phyloP scores from a whole-genome alignment of 768 basidiomycete species.

The Mycena alexandri region DNA sequence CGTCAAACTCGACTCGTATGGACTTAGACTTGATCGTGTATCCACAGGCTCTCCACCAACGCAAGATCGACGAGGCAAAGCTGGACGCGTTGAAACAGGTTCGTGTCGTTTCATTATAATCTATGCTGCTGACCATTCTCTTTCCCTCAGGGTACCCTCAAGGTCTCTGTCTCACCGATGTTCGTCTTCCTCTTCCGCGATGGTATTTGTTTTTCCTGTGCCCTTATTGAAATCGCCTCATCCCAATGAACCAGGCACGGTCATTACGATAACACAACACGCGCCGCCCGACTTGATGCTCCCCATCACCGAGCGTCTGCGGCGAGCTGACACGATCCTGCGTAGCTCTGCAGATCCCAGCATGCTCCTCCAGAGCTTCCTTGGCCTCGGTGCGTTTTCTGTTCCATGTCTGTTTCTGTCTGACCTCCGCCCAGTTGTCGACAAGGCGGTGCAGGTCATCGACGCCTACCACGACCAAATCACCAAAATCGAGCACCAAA shows the following conservation, averaged over 20 bases:
- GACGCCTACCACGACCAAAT: conserved; percentile 77
- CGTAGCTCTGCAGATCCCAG: conserved; percentile 73
- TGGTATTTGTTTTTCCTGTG: conserved; percentile 47
- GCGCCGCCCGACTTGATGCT: conserved; percentile 59
- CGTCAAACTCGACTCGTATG: not conserved
- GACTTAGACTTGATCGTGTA: not conserved
- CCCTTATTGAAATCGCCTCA: conserved; percentile 8
- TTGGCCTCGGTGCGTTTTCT: conserved; percentile 59
- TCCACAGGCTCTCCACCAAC: conserved; percentile 21
- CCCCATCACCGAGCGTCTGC: conserved; percentile 70
- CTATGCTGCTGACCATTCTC: conserved; percentile 37
- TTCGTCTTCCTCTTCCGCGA: conserved; percentile 76
- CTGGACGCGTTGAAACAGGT: conserved; percentile 35
- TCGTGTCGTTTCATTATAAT: not conserved
- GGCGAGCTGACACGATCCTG: conserved; percentile 69
- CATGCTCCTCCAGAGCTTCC: conserved; percentile 70
- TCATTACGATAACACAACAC: conserved; percentile 64
- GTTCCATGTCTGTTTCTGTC: not conserved
- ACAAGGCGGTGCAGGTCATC: conserved; percentile 72
- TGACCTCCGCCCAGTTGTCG: conserved; percentile 61
- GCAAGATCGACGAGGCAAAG: conserved; percentile 36
- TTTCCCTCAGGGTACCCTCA: conserved; percentile 50
- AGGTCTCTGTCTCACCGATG: conserved; percentile 69
- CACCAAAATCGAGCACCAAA: conserved; percentile 66
- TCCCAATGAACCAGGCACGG: conserved; percentile 56